Percentiles rank a stretch among this genome's conserved stretches.
Evolutionary conservation across 345 rosid species (phyloP).

Genomic region (Citrus hindsii): DNA sequence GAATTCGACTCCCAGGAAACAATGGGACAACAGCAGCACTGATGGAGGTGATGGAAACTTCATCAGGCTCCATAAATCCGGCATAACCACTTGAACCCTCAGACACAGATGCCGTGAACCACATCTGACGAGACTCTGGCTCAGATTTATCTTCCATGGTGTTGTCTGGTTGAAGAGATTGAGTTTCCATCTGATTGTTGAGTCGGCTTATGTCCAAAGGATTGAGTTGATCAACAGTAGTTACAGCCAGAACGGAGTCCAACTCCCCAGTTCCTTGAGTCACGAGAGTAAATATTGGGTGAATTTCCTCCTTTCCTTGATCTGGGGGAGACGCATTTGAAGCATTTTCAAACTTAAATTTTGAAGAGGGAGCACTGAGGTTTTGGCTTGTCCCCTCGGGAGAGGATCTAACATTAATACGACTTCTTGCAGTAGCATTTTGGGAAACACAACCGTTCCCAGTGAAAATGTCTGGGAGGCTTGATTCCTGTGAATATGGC

Average conservation of each 20-base stretch:
- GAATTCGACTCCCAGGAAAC: constrained; percentile 39
- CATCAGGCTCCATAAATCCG: constrained; percentile 49
- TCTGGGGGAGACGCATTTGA: constrained; percentile 11
- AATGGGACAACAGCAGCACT: constrained; percentile 43
- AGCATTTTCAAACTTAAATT: constrained; percentile 18
- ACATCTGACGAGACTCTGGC: constrained; percentile 20
- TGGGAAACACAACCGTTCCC: constrained; percentile 54
- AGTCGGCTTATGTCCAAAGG: constrained; percentile 52
- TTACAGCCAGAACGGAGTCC: constrained; percentile 22
- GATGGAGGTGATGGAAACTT: constrained; percentile 47
- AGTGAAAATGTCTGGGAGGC: constrained; percentile 57
- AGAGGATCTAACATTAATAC: constrained; percentile 35
- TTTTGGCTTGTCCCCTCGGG: constrained; percentile 21
- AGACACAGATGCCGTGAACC: constrained; percentile 22
- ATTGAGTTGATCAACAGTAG: constrained; percentile 26
- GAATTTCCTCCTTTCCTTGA: constrained; percentile 22
- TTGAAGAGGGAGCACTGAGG: constrained; percentile 22
- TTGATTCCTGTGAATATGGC: constrained; percentile 61
- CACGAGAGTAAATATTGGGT: constrained; percentile 44
- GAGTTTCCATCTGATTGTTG: constrained; percentile 34
- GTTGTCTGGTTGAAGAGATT: constrained; percentile 38
- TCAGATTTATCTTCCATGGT: constrained; percentile 50
- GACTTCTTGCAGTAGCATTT: constrained; percentile 56
- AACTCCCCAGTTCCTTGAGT: constrained; percentile 26
- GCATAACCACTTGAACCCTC: constrained; percentile 38